These are phyloP conservation scores for Cadophora sp. DNA, from an alignment of 2,329 filamentous ascomycete species.

Conservation along the genomic window DNA sequence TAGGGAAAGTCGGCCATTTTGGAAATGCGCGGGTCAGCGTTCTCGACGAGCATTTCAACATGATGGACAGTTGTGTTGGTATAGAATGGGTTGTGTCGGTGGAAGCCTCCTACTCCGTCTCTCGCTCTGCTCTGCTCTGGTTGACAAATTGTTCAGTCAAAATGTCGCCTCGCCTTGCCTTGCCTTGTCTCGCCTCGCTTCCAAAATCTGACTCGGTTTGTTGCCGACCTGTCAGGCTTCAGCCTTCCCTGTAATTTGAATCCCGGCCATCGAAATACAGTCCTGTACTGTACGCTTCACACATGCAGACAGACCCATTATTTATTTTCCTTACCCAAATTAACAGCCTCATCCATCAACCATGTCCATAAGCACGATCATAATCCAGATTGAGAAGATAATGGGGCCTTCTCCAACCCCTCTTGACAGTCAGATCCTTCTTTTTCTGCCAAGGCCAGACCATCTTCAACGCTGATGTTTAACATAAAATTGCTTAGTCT, in stretches of 20 bases:
- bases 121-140: background rate
- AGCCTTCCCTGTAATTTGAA: background rate
- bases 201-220: conserved; percentile 4
- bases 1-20: conserved; percentile 27
- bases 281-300: too few relatives aligned
- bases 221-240: conserved; percentile 9
- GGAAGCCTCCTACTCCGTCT: background rate
- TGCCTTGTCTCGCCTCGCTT: conserved; percentile 6
- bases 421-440: too few relatives aligned
- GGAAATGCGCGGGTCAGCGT: conserved; percentile 34
- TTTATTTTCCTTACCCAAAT: background rate
- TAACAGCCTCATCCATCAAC: background rate
- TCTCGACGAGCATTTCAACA: conserved; percentile 42
- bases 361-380: conserved; percentile 1
- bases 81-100: background rate
- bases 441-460: background rate
- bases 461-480: background rate
- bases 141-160: conserved; percentile 15
- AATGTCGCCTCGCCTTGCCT: conserved; percentile 13
- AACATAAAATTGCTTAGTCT: background rate
- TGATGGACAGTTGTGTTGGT: conserved; percentile 28
- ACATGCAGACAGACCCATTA: background rate
- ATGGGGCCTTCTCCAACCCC: too few relatives aligned
- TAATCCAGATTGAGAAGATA: background rate
- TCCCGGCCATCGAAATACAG: too few relatives aligned